phyloP scores from a whole-genome alignment of 306 rosid genomes.

The cucumber (Cucumis sativus) region DNA sequence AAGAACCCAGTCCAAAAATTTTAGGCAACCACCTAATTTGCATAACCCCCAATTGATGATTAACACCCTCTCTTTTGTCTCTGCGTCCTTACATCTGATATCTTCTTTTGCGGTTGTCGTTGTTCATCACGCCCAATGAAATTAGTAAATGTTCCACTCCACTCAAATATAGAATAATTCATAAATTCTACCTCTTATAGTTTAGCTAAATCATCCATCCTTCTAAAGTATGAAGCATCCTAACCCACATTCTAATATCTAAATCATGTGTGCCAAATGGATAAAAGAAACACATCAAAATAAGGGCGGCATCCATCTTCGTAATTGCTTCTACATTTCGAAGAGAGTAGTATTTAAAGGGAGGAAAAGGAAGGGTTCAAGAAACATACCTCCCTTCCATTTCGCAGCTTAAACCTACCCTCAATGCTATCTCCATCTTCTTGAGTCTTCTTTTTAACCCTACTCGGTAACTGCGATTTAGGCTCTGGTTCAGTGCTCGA shows the following conservation, averaged over 20 bases:
- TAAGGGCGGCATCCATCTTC: background rate
- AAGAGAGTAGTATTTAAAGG: background rate
- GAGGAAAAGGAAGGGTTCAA: background rate
- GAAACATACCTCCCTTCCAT: conserved; percentile 67
- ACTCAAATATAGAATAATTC: background rate
- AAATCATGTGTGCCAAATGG: background rate
- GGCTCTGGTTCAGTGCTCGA: background rate
- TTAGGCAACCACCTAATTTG: background rate
- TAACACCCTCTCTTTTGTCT: background rate
- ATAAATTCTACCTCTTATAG: background rate
- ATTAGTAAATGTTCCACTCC: background rate
- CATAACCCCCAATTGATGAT: background rate
- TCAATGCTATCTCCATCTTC: conserved; percentile 28
- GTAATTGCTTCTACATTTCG: background rate
- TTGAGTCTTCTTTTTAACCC: conserved; percentile 31
- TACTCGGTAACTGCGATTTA: conserved; percentile 11
- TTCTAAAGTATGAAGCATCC: too few species aligned
- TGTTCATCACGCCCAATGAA: background rate
- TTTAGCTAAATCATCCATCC: too few species aligned
- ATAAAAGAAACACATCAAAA: background rate
- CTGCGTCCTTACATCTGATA: background rate
- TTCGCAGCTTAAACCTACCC: conserved; percentile 60
- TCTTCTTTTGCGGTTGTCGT: background rate
- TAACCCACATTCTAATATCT: background rate
- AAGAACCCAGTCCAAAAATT: background rate